Percentiles rank a stretch among this genome's conserved stretches.
These are phyloP conservation scores for Sphagnum magellanicum DNA, from an alignment of 228 moss, liverwort and hornwort genomes.

Conservation along the genomic window DNA sequence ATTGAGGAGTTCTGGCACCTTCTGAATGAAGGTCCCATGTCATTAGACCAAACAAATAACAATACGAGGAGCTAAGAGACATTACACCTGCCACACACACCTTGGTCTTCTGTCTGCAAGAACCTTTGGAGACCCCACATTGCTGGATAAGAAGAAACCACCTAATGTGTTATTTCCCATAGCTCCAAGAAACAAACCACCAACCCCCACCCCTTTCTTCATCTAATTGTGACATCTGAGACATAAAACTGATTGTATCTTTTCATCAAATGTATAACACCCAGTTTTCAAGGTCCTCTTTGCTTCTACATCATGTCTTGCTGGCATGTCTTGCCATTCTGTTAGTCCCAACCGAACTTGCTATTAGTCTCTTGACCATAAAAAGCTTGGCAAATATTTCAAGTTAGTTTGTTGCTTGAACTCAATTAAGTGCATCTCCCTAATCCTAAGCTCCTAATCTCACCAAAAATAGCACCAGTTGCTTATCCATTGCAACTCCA, in stretches of 20 bases:
- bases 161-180: no score
- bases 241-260: no score
- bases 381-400: neutral
- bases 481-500: conserved; percentile 4
- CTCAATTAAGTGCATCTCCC: no score
- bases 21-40: neutral
- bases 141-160: no score
- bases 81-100: no score
- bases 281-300: neutral
- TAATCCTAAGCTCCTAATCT: neutral
- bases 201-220: no score
- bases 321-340: neutral
- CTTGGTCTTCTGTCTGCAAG: no score
- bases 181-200: no score
- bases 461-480: neutral
- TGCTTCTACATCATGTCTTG: neutral
- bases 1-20: neutral
- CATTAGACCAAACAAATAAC: neutral
- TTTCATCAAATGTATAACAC: no score
- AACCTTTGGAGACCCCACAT: no score
- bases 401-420: neutral
- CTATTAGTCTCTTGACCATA: neutral
- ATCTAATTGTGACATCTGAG: no score
- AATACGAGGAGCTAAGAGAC: no score
- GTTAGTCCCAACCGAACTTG: neutral